Evolutionary conservation across 148 eudicot genomes (phyloP).

Genomic region (Cornus kousa): DNA sequence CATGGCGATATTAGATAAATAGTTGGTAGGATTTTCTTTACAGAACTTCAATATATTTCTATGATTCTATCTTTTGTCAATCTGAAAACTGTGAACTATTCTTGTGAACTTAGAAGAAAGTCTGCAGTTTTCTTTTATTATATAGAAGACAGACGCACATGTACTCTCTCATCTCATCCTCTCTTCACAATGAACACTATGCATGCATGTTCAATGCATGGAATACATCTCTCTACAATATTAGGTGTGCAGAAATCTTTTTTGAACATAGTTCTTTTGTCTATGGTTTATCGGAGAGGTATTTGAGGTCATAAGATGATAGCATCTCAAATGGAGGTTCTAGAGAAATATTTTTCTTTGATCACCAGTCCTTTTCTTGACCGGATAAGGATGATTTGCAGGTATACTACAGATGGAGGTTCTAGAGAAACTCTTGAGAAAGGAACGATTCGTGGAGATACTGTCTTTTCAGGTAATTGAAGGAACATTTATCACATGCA

Average conservation of each 20-base stretch:
- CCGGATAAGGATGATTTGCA: conserved; percentile 24
- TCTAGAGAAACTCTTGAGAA: conserved; percentile 68
- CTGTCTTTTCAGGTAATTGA: conserved; percentile 70
- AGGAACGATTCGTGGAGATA: conserved; percentile 77
- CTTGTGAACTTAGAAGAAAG: not conserved
- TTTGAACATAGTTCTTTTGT: not conserved
- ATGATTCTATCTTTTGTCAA: not conserved
- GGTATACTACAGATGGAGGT: conserved; percentile 98
- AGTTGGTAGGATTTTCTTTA: no score
- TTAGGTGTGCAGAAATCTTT: not conserved
- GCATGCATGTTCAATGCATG: not conserved
- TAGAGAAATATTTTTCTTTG: conserved; percentile 3
- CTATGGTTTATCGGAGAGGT: not conserved
- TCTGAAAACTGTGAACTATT: not conserved
- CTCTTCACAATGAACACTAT: not conserved
- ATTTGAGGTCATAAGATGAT: not conserved
- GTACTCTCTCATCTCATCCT: not conserved
- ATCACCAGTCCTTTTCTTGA: not conserved
- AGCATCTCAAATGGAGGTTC: not conserved
- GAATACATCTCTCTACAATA: not conserved
- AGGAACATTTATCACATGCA: not conserved
- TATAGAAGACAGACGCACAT: not conserved
- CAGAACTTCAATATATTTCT: not conserved
- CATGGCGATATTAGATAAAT: no score
- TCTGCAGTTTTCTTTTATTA: no score